A percentile compares a stretch with the other conserved stretches of the same genome.
Evolutionary conservation across 352 stramenopile species (phyloP).

Genomic region (Peronospora destructor): DNA sequence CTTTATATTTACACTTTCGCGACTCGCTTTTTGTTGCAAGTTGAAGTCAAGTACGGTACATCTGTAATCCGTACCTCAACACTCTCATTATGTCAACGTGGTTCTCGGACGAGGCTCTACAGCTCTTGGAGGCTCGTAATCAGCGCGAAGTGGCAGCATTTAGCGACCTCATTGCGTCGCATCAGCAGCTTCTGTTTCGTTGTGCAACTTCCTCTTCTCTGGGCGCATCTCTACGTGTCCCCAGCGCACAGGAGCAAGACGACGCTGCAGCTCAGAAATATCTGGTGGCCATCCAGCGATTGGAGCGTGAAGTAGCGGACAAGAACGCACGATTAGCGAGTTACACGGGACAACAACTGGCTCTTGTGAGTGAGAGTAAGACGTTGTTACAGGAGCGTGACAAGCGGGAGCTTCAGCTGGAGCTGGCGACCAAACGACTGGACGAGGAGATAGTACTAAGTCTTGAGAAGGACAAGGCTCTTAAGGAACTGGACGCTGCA

Average conservation of each 20-base stretch:
- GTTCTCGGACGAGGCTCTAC: slow-evolving; percentile 38
- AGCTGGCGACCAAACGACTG: slow-evolving; percentile 48
- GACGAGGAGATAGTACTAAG: slow-evolving; percentile 57
- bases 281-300: slow-evolving; percentile 51
- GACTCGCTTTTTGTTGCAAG: too few relatives aligned
- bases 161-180: slow-evolving; percentile 42
- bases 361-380: slow-evolving; percentile 69
- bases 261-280: slow-evolving; percentile 39
- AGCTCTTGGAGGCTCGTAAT: slow-evolving; percentile 61
- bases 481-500: slow-evolving; percentile 55
- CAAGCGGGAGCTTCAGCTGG: slow-evolving; percentile 48
- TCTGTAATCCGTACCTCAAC: too few relatives aligned
- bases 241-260: slow-evolving; percentile 15
- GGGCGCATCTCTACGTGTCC: slow-evolving; percentile 11
- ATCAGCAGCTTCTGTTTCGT: slow-evolving; percentile 69
- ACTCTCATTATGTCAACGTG: slow-evolving; percentile 6
- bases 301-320: slow-evolving; percentile 61
- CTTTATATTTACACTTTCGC: too few relatives aligned
- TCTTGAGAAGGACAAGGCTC: slow-evolving; percentile 58
- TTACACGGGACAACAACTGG: slow-evolving; percentile 52
- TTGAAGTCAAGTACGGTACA: too few relatives aligned
- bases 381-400: slow-evolving; percentile 57
- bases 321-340: slow-evolving; percentile 53
- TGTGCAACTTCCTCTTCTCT: slow-evolving; percentile 17
- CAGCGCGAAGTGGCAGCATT: slow-evolving; percentile 52